Conservation (phyloP, 441 rosid species). For the Croton laevigatus region DNA sequence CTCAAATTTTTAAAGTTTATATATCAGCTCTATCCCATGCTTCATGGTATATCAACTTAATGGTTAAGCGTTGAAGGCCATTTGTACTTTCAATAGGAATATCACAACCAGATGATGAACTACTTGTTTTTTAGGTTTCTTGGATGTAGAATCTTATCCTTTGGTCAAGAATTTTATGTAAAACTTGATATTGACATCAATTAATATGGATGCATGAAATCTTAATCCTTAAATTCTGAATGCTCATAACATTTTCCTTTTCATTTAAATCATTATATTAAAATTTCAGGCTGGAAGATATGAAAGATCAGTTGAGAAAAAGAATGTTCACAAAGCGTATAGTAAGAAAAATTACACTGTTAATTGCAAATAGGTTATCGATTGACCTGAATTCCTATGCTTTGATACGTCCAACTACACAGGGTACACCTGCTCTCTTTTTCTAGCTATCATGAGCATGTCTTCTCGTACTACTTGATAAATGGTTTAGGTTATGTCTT, state of each 20-base stretch:
- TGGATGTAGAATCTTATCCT: background rate
- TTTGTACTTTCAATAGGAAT: background rate
- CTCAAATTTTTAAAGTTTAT: background rate
- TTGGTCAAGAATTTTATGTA: background rate
- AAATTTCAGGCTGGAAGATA: constrained; percentile 70
- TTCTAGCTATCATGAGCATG: constrained; percentile 15
- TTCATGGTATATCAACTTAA: background rate
- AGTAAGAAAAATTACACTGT: constrained; percentile 55
- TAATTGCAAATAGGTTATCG: constrained; percentile 58
- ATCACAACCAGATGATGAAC: background rate
- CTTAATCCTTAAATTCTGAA: background rate
- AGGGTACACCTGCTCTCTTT: constrained; percentile 41
- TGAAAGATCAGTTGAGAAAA: constrained; percentile 86
- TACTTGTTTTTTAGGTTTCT: background rate
- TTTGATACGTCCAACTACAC: constrained; percentile 72
- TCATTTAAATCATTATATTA: constrained; percentile 17
- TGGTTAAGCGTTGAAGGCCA: background rate
- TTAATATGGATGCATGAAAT: background rate
- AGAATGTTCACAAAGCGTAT: constrained; percentile 79
- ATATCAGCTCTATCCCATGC: background rate
- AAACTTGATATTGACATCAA: background rate
- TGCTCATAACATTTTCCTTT: constrained; percentile 1
- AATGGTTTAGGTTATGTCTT: background rate
- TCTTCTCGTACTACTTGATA: constrained; percentile 13
- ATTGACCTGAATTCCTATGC: constrained; percentile 82